Percentiles rank a stretch among this genome's conserved stretches.
phyloP scores from a whole-genome alignment of 768 basidiomycete genomes.

The Tylopilus vinaceipallidus region DNA sequence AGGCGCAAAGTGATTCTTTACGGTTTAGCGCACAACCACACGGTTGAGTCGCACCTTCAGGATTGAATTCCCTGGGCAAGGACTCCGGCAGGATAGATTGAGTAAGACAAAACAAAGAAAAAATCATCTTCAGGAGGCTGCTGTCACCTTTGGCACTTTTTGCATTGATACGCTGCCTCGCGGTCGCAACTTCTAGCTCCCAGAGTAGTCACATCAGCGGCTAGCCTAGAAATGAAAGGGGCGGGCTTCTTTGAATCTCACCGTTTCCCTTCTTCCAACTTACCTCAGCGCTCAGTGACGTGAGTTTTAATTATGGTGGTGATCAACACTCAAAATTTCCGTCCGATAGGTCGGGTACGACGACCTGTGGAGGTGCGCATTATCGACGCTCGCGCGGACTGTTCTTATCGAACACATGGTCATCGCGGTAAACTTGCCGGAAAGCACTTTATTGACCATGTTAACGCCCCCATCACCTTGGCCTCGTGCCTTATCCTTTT shows the following conservation, averaged over 20 bases:
- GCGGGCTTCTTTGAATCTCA: neutral
- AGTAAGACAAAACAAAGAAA: constrained; percentile 8
- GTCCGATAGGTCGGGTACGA: constrained; percentile 1
- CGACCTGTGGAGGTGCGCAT: too few relatives aligned
- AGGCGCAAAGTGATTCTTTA: neutral
- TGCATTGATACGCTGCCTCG: neutral
- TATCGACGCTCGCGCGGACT: constrained; percentile 3
- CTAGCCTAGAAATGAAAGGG: neutral
- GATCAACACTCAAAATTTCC: constrained; percentile 5
- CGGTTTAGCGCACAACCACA: neutral
- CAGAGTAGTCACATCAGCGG: neutral
- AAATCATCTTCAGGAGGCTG: too few relatives aligned
- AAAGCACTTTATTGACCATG: neutral
- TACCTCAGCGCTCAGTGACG: constrained; percentile 10
- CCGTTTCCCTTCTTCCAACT: neutral
- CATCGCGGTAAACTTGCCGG: neutral
- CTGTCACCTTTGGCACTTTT: neutral
- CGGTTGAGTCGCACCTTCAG: neutral
- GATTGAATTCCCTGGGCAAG: neutral
- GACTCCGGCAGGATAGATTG: neutral
- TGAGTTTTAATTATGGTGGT: constrained; percentile 2
- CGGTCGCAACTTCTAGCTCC: neutral
- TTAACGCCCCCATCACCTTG: neutral
- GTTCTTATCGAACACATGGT: constrained; percentile 9
- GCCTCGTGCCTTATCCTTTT: constrained; percentile 6